Base-by-base conservation (phyloP, 2,329 filamentous ascomycete species). In the Paecilomyces sp. region DNA sequence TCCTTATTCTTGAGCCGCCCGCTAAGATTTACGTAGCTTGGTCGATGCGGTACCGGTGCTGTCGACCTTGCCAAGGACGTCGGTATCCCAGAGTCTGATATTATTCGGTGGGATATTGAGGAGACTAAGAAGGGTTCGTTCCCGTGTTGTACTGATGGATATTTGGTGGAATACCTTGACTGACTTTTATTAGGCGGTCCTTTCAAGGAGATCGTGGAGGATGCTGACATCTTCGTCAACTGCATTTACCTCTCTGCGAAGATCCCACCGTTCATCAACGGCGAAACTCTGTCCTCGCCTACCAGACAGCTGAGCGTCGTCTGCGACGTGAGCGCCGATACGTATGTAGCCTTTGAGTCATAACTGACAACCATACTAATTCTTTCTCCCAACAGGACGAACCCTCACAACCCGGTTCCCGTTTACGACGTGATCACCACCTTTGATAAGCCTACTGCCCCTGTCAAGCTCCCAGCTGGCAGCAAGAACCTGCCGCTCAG, bases 391-490 rank as follows among this genome's bases (percentile, higher is more conserved):
- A 41, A 68, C 61, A 78, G 77, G 22, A 78, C 76, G 30, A 80
- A 80, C 68, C 77, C 77, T 15, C 69, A 79, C 70, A 80, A 79
- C 68, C 78, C 77, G 24, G 75, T 80, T 58, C 92, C 92, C 25
- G 87, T 96, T 71, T 96, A 96, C 80, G 82, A 83, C 65, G 85
- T 89, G 71, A 90, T 90, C 75, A 96, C 90, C 55, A 94, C 91
- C 24, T 97, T 97, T 72, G 85, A 87, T 71, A 86, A 90, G 71
- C 93, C 92, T n/a, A 96, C 91, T 0, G 87, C 96, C 0, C 83
- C 87, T 0, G 89, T 94, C 25, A 79, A 85, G 34, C 58, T 74
- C 59, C 60, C 70, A 41, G 59, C 65, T 24, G 85, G 81, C 64
- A 84, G 78, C 69, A 81, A 75, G 54, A 77, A 81, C 57, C 83